Evolutionary conservation across 495 filamentous ascomycete genomes (phyloP).

Genomic region (Thermothielavioides terrestris): DNA sequence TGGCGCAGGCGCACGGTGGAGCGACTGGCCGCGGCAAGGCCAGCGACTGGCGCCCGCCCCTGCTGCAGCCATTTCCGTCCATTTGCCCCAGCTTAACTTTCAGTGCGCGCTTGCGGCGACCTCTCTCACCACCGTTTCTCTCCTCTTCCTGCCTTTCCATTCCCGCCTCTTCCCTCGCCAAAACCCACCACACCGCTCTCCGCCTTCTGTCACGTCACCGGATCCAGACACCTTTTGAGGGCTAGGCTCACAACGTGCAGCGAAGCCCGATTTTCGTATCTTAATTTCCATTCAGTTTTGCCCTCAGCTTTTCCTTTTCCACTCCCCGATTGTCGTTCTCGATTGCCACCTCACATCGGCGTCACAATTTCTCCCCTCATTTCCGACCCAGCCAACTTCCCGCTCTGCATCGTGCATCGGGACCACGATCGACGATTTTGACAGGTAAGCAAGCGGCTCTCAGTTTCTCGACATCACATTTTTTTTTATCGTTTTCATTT

Average conservation of each 20-base stretch:
- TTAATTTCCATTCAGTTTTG: neutral
- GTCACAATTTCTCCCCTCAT: constrained; percentile 9
- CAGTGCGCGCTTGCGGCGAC: neutral
- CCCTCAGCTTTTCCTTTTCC: neutral
- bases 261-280: neutral
- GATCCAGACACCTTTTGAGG: constrained; percentile 9
- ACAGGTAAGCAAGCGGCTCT: constrained; percentile 12
- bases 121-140: constrained; percentile 7
- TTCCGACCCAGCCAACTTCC: neutral
- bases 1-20: constrained; percentile 9
- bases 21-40: constrained; percentile 8
- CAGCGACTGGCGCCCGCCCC: constrained; percentile 2
- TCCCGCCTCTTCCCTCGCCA: constrained; percentile 11
- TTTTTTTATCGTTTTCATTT: neutral
- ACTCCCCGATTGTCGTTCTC: constrained; percentile 3
- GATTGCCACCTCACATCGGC: constrained; percentile 12
- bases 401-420: constrained; percentile 1
- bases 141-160: neutral
- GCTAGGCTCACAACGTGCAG: constrained; percentile 9
- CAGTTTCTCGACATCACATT: no score
- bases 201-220: constrained; percentile 13
- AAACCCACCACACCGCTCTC: constrained; percentile 15
- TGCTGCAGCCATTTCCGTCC: constrained; percentile 2
- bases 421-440: constrained; percentile 3
- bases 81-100: neutral